phyloP scores from a whole-genome alignment of 148 eudicot species.

The Salicornia ramosissima region DNA sequence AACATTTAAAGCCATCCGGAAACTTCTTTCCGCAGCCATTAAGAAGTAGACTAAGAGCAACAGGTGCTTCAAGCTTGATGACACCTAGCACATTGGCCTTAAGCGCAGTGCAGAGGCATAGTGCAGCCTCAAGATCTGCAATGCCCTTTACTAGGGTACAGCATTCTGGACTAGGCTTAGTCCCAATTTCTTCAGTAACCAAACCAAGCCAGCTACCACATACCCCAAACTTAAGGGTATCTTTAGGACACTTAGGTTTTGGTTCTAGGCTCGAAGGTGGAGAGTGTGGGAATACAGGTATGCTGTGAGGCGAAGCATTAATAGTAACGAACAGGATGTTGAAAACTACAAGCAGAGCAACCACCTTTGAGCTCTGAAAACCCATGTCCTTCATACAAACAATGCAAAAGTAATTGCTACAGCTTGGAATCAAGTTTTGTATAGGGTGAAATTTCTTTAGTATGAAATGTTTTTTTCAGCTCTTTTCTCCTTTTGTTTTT shows the following conservation, averaged over 20 bases:
- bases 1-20: constrained; percentile 61
- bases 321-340: constrained; percentile 33
- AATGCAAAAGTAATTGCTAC: not conserved
- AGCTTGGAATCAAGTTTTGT: constrained; percentile 3
- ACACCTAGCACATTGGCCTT: constrained; percentile 66
- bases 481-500: not conserved
- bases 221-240: constrained; percentile 73
- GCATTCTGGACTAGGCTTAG: constrained; percentile 56
- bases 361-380: constrained; percentile 19
- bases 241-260: constrained; percentile 57
- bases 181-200: constrained; percentile 64
- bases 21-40: constrained; percentile 75
- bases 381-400: constrained; percentile 22
- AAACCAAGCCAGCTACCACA: constrained; percentile 83
- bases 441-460: not conserved
- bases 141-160: constrained; percentile 58
- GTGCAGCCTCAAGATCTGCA: constrained; percentile 79
- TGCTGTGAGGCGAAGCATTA: constrained; percentile 33
- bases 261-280: constrained; percentile 16
- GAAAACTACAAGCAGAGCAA: constrained; percentile 25
- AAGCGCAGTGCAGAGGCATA: constrained; percentile 75
- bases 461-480: not conserved
- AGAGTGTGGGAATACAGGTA: constrained; percentile 29
- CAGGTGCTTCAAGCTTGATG: constrained; percentile 47
- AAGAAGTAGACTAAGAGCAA: constrained; percentile 59